A percentile compares a stretch with the other conserved stretches of the same genome.
phyloP scores from a whole-genome alignment of 2,329 filamentous ascomycete species.

The Mycocentrospora acerina region DNA sequence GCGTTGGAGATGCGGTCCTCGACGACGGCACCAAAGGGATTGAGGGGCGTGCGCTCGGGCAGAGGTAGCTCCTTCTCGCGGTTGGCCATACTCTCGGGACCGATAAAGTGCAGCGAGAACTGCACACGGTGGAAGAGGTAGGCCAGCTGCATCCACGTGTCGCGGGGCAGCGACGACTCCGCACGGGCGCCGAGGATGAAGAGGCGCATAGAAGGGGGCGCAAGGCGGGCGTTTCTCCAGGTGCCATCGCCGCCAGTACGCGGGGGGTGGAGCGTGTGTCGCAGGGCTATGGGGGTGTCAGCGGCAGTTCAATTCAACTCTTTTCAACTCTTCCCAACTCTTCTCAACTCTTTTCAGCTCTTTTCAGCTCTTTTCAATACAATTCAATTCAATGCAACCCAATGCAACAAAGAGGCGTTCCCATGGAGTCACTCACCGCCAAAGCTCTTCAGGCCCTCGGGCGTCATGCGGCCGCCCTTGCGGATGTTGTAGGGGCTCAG shows the following conservation, averaged over 20 bases:
- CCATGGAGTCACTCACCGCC: constrained; percentile 72
- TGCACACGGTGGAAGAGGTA: constrained; percentile 91
- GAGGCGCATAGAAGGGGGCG: constrained; percentile 83
- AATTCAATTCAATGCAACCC: too few species aligned
- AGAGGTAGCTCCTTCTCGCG: constrained; percentile 91
- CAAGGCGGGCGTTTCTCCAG: constrained; percentile 77
- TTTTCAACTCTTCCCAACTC: too few species aligned
- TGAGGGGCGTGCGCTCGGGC: constrained; percentile 77
- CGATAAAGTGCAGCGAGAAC: constrained; percentile 91
- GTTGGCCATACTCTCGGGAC: constrained; percentile 93
- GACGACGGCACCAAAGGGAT: constrained; percentile 91
- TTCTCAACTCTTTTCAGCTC: too few species aligned
- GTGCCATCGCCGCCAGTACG: constrained; percentile 71
- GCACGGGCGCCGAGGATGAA: constrained; percentile 94
- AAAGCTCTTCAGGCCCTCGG: constrained; percentile 89
- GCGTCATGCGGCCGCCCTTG: constrained; percentile 72
- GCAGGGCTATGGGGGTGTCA: constrained; percentile 62
- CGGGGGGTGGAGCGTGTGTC: constrained; percentile 91
- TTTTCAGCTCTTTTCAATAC: too few species aligned
- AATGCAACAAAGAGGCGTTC: too few species aligned
- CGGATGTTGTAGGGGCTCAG: constrained; percentile 87
- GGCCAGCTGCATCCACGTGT: constrained; percentile 92
- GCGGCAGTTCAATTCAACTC: too few species aligned
- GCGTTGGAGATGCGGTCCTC: constrained; percentile 86
- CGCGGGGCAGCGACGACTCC: constrained; percentile 92